Percentiles rank a stretch among this genome's conserved stretches.
Conservation (phyloP, 169 alveolate species). For the Plasmodium fragile region DNA sequence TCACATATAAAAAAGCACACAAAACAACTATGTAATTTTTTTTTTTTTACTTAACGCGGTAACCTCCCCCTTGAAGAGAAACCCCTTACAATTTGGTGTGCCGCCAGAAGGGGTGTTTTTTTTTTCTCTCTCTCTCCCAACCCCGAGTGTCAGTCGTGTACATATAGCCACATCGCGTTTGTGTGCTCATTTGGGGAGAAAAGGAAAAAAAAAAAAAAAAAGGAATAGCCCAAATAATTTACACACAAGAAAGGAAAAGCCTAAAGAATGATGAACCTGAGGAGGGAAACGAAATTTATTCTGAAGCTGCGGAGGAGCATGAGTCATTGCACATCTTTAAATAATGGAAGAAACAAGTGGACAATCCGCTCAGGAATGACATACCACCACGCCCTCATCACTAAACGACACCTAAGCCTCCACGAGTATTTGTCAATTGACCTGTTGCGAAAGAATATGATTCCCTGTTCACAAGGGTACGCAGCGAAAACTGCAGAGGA, state of each 20-base stretch:
- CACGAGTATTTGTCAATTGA: slow-evolving; percentile 85
- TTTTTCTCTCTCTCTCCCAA: not conserved
- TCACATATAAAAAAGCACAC: not conserved
- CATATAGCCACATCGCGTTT: not conserved
- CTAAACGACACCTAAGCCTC: slow-evolving; percentile 81
- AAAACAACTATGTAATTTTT: not conserved
- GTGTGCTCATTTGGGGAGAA: not conserved
- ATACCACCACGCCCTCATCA: not conserved
- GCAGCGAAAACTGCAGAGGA: slow-evolving; percentile 85
- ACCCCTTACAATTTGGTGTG: not conserved
- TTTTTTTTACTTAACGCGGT: not conserved
- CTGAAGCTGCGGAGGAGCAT: slow-evolving; percentile 10
- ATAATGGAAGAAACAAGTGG: not conserved
- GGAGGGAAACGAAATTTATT: slow-evolving; percentile 22
- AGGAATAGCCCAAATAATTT: not conserved
- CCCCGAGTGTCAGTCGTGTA: not conserved
- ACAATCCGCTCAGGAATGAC: not conserved
- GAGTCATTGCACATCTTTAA: not conserved
- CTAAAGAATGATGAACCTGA: slow-evolving; percentile 14
- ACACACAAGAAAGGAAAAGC: not conserved
- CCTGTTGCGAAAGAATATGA: slow-evolving; percentile 79
- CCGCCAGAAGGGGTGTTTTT: not conserved
- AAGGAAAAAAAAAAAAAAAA: slow-evolving; percentile 1
- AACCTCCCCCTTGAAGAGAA: too few species aligned
- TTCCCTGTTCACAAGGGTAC: slow-evolving; percentile 82